These are phyloP conservation scores for Plasmodium gallinaceum DNA, from an alignment of 169 alveolate species.

Conservation along the genomic window DNA sequence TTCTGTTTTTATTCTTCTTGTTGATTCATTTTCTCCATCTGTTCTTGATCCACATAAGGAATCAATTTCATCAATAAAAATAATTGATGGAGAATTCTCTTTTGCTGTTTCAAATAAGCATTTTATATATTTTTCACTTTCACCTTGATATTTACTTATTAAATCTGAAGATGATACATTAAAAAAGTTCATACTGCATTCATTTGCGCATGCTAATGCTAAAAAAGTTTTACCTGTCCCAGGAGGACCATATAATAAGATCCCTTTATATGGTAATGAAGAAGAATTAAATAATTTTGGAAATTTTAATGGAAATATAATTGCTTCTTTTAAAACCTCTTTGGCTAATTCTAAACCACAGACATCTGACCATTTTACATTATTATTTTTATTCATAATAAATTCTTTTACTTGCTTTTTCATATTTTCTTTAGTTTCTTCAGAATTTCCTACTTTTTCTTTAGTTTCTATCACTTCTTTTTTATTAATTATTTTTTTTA, in stretches of 20 bases:
- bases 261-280: constrained; percentile 74
- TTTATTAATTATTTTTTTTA: constrained; percentile 78
- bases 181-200: constrained; percentile 95
- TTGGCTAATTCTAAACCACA: constrained; percentile 97
- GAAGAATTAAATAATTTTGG: constrained; percentile 95
- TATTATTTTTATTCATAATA: constrained; percentile 80
- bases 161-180: constrained; percentile 97
- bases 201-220: constrained; percentile 99
- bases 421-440: constrained; percentile 73
- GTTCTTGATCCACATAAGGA: constrained; percentile 95
- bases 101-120: constrained; percentile 97
- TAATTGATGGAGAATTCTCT: constrained; percentile 96
- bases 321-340: constrained; percentile 95
- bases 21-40: constrained; percentile 98
- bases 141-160: constrained; percentile 99
- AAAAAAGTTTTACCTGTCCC: constrained; percentile 99
- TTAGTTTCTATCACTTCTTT: constrained; percentile 53
- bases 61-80: constrained; percentile 99
- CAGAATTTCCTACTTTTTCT: constrained; percentile 63
- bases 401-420: constrained; percentile 62
- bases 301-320: constrained; percentile 94
- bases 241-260: constrained; percentile 92
- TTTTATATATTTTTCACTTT: constrained; percentile 96
- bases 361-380: constrained; percentile 96
- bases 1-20: constrained; percentile 99